phyloP scores from a whole-genome alignment of 768 basidiomycete species.

The Galerina sulciceps region DNA sequence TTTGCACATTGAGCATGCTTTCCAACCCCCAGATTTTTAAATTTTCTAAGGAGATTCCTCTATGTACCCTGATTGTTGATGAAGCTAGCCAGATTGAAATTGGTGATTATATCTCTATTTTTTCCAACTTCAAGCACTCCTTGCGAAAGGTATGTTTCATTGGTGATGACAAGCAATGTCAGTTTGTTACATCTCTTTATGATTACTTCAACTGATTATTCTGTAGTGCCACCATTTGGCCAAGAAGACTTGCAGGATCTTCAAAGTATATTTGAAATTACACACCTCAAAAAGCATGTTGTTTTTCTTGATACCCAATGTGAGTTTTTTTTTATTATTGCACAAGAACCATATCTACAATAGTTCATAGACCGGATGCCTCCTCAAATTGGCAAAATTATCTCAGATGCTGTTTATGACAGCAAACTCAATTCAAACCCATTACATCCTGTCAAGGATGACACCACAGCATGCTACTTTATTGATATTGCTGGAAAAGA shows the following conservation, averaged over 20 bases:
- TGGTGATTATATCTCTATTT: slow-evolving; percentile 50
- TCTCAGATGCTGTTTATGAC: slow-evolving; percentile 72
- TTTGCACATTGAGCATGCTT: slow-evolving; percentile 82
- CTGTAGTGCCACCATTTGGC: slow-evolving; percentile 78
- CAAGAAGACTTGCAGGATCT: slow-evolving; percentile 68
- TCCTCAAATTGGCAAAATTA: slow-evolving; percentile 73
- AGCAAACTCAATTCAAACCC: slow-evolving; percentile 57
- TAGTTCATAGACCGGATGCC: slow-evolving; percentile 76
- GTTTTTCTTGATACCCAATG: slow-evolving; percentile 78
- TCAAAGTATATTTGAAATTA: slow-evolving; percentile 79
- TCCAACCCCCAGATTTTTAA: slow-evolving; percentile 40
- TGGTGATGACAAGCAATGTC: slow-evolving; percentile 72
- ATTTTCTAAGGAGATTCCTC: slow-evolving; percentile 41
- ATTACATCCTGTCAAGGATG: slow-evolving; percentile 49
- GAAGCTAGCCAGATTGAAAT: slow-evolving; percentile 72
- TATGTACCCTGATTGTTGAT: slow-evolving; percentile 61
- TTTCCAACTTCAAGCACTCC: slow-evolving; percentile 37
- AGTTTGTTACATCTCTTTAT: slow-evolving; percentile 26
- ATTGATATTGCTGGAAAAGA: slow-evolving; percentile 56
- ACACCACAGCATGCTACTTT: slow-evolving; percentile 61
- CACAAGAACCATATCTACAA: not conserved
- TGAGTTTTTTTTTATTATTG: slow-evolving; percentile 35
- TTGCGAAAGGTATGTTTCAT: slow-evolving; percentile 64
- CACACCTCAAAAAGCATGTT: slow-evolving; percentile 53
- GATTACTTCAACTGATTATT: slow-evolving; percentile 8